Conservation (phyloP, 805 yeast genomes). For the Yamadazyma philogaea region DNA sequence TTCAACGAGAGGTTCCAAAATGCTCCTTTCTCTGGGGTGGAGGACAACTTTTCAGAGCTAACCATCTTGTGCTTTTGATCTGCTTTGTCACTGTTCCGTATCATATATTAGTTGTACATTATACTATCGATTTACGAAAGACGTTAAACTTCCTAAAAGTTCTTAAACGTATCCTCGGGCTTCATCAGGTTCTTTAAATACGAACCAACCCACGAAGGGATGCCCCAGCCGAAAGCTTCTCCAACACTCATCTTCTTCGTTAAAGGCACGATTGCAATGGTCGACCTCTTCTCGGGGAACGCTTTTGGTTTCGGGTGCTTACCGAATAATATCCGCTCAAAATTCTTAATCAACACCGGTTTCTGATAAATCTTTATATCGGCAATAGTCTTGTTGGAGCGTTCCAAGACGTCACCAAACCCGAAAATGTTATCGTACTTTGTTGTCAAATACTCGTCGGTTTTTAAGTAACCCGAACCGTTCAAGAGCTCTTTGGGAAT, state of each 20-base stretch:
- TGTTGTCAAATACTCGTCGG: slow-evolving; percentile 26
- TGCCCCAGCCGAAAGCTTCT: slow-evolving; percentile 22
- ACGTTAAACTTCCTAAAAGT: not conserved
- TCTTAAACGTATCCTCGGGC: not conserved
- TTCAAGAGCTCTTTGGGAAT: slow-evolving; percentile 24
- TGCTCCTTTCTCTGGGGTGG: too few species aligned
- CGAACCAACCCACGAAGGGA: slow-evolving; percentile 29
- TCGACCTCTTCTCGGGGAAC: not conserved
- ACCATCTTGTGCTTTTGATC: too few species aligned
- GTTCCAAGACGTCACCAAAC: slow-evolving; percentile 33
- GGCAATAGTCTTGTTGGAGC: slow-evolving; percentile 21
- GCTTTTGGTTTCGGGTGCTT: not conserved
- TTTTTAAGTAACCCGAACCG: slow-evolving; percentile 25
- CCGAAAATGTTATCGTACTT: slow-evolving; percentile 28
- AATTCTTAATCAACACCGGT: slow-evolving; percentile 13
- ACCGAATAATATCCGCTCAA: slow-evolving; percentile 13
- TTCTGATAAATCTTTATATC: slow-evolving; percentile 26
- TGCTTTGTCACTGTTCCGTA: too few species aligned
- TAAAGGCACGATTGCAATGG: slow-evolving; percentile 28
- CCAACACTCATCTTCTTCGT: slow-evolving; percentile 38
- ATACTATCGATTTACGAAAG: too few species aligned
- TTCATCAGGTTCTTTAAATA: not conserved
- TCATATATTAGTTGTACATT: too few species aligned
- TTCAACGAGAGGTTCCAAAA: too few species aligned
- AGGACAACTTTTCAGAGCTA: too few species aligned